Conservation (phyloP, 805 yeast species). For the Clavispora fructus region DNA sequence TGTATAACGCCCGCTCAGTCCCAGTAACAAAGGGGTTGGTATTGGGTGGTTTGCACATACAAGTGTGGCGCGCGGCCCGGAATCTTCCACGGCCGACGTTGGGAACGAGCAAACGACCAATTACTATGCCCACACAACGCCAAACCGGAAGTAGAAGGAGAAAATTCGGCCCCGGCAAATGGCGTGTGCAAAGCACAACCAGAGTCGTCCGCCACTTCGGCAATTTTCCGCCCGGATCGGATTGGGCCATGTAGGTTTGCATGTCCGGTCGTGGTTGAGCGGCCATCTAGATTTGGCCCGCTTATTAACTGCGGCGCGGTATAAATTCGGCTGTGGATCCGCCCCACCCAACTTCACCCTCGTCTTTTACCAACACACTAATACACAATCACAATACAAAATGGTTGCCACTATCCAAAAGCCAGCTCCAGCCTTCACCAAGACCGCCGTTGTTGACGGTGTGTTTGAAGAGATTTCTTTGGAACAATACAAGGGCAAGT, state of each 20-base stretch:
- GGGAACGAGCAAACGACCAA: neutral
- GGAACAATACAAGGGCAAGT: slow-evolving; percentile 95
- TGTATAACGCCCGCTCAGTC: too few species aligned
- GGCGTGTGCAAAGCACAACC: too few species aligned
- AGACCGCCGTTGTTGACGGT: slow-evolving; percentile 97
- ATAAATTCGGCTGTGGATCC: slow-evolving; percentile 9
- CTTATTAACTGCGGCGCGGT: slow-evolving; percentile 10
- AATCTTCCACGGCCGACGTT: neutral
- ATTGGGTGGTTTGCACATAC: neutral
- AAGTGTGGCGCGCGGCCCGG: neutral
- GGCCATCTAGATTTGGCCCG: slow-evolving; percentile 12
- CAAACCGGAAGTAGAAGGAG: neutral
- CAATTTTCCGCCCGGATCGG: neutral
- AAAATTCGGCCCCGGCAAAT: too few species aligned
- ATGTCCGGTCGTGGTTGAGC: neutral
- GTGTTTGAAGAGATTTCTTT: slow-evolving; percentile 90
- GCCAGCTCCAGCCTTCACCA: slow-evolving; percentile 94
- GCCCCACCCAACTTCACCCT: neutral
- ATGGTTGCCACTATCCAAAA: slow-evolving; percentile 91
- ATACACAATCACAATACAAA: slow-evolving; percentile 11
- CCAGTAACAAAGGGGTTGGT: too few species aligned
- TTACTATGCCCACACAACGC: too few species aligned
- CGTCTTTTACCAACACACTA: neutral
- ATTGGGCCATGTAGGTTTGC: neutral
- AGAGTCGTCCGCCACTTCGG: too few species aligned